A percentile compares a stretch with the other conserved stretches of the same genome.
These are phyloP conservation scores for Quercus wislizeni DNA, from an alignment of 306 rosid species.

Conservation along the genomic window DNA sequence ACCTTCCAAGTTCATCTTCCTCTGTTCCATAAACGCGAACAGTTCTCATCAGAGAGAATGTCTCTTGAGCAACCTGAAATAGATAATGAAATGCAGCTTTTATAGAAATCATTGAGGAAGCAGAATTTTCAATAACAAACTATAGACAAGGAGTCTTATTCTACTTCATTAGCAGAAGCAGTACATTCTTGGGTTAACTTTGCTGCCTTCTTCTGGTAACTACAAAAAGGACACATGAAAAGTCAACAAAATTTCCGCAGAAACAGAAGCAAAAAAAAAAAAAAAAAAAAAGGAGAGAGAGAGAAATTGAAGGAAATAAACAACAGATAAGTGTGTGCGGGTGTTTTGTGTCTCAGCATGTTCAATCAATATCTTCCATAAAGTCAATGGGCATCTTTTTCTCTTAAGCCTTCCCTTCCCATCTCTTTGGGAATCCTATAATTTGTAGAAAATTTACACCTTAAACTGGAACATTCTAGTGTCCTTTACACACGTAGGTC, in stretches of 20 bases:
- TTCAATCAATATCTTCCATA: slow-evolving; percentile 14
- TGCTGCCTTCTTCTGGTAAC: slow-evolving; percentile 94
- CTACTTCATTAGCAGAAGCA: slow-evolving; percentile 93
- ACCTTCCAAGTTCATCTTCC: slow-evolving; percentile 81
- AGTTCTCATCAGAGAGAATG: slow-evolving; percentile 85
- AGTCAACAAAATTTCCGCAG: slow-evolving; percentile 9
- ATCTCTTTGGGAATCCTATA: slow-evolving; percentile 6
- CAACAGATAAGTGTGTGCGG: not conserved
- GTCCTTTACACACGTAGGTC: not conserved
- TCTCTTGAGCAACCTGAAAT: slow-evolving; percentile 91
- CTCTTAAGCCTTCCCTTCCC: not conserved
- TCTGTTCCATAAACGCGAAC: slow-evolving; percentile 96
- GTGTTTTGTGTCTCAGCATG: not conserved
- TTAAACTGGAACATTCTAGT: not conserved
- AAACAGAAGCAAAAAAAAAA: slow-evolving; percentile 1
- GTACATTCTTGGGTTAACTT: slow-evolving; percentile 78
- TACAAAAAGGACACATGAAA: slow-evolving; percentile 30
- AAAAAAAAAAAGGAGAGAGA: not conserved
- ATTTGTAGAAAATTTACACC: not conserved
- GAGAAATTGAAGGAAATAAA: not conserved
- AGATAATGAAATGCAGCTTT: slow-evolving; percentile 6
- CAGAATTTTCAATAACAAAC: slow-evolving; percentile 8
- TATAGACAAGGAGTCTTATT: slow-evolving; percentile 20
- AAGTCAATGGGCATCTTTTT: not conserved
- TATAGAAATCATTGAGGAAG: slow-evolving; percentile 4